Evolutionary conservation across 371 early-diverging fungal species (phyloP).

Genomic region (Rhizopus delemar): DNA sequence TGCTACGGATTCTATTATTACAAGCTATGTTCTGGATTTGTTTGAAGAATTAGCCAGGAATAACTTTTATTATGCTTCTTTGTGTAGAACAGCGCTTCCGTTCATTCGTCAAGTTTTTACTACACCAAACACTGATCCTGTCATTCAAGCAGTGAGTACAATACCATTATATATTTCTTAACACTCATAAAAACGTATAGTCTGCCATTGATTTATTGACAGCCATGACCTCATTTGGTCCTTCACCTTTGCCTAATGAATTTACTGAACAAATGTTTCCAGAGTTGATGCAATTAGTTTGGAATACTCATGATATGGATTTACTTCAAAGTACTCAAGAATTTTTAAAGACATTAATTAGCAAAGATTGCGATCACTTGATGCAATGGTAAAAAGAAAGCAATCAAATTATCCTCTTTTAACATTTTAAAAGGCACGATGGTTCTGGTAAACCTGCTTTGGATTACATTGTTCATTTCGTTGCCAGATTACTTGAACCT

Average conservation of each 20-base stretch:
- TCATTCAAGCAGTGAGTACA: slow-evolving; percentile 55
- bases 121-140: slow-evolving; percentile 45
- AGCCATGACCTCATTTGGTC: slow-evolving; percentile 61
- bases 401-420: background rate
- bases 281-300: slow-evolving; percentile 72
- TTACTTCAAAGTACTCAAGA: slow-evolving; percentile 64
- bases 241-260: slow-evolving; percentile 73
- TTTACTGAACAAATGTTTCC: slow-evolving; percentile 82
- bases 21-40: slow-evolving; percentile 75
- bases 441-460: slow-evolving; percentile 71
- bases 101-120: slow-evolving; percentile 62
- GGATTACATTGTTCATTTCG: slow-evolving; percentile 75
- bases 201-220: slow-evolving; percentile 76
- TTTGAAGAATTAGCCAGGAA: slow-evolving; percentile 78
- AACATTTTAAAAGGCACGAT: slow-evolving; percentile 45
- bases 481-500: slow-evolving; percentile 77
- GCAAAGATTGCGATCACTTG: slow-evolving; percentile 67
- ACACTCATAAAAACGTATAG: slow-evolving; percentile 20
- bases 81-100: slow-evolving; percentile 74
- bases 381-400: slow-evolving; percentile 49
- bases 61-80: slow-evolving; percentile 56
- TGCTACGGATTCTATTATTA: slow-evolving; percentile 67
- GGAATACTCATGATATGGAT: slow-evolving; percentile 64
- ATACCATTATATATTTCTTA: too few species aligned
- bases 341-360: slow-evolving; percentile 64